Conservation (phyloP, 2,329 filamentous ascomycete species). For the Myriosclerotinia duriaeana region DNA sequence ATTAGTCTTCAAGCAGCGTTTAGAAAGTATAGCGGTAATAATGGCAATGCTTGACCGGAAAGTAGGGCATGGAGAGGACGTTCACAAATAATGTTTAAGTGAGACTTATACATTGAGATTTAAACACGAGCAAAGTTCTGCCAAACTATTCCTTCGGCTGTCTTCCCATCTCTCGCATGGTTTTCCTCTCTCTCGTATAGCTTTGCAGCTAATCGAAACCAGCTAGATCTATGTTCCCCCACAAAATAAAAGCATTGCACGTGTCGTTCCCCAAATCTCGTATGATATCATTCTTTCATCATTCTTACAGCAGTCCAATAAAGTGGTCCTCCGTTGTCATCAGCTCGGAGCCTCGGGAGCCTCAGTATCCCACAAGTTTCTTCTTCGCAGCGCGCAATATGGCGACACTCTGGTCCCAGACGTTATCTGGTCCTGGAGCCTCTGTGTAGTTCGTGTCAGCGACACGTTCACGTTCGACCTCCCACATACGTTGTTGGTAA, state of each 20-base stretch:
- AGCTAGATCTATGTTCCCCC: neutral
- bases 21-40: neutral
- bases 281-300: neutral
- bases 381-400: slow-evolving; percentile 23
- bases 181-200: neutral
- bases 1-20: neutral
- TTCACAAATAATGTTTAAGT: neutral
- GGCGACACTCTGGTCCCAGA: slow-evolving; percentile 24
- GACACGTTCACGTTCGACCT: slow-evolving; percentile 29
- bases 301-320: neutral
- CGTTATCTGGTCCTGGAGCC: neutral
- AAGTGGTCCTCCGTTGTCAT: neutral
- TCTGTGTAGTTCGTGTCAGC: slow-evolving; percentile 12
- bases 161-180: neutral
- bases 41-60: neutral
- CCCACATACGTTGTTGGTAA: slow-evolving; percentile 28
- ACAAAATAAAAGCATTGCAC: neutral
- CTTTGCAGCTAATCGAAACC: neutral
- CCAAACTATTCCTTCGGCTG: neutral
- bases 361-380: slow-evolving; percentile 21
- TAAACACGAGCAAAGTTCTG: neutral
- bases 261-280: neutral
- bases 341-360: too few relatives aligned
- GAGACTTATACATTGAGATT: neutral
- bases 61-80: neutral